Percentiles rank a stretch among this genome's conserved stretches.
These are phyloP conservation scores for Yamadazyma atmosphaerica DNA, from an alignment of 1,139 yeast genomes.

Conservation along the genomic window DNA sequence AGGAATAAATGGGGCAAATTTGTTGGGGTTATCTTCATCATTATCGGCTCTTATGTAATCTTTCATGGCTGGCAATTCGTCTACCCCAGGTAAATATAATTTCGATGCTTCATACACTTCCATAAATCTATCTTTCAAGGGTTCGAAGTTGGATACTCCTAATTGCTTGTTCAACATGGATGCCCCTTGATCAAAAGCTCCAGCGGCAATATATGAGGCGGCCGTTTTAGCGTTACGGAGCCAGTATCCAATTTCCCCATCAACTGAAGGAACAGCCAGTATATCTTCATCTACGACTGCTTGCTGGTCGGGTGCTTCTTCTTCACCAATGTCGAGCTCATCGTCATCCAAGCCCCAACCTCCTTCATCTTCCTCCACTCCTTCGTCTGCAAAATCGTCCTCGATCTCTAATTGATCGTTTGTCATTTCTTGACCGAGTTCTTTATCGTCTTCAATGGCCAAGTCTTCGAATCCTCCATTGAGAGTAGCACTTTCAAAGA, in stretches of 20 bases:
- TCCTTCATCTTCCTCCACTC: slow-evolving; percentile 43
- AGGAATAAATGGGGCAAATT: slow-evolving; percentile 67
- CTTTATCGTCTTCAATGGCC: slow-evolving; percentile 46
- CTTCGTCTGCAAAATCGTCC: slow-evolving; percentile 54
- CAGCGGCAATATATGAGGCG: slow-evolving; percentile 93
- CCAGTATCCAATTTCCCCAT: slow-evolving; percentile 78
- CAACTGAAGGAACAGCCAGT: slow-evolving; percentile 29
- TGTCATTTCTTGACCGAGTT: slow-evolving; percentile 12
- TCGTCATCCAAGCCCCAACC: slow-evolving; percentile 34
- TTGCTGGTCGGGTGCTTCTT: slow-evolving; percentile 29
- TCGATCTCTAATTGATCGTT: slow-evolving; percentile 29
- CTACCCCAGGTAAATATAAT: slow-evolving; percentile 71
- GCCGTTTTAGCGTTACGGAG: slow-evolving; percentile 86
- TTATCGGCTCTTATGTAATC: slow-evolving; percentile 66
- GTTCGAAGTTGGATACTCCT: slow-evolving; percentile 85
- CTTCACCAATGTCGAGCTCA: slow-evolving; percentile 26
- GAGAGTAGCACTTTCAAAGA: slow-evolving; percentile 79
- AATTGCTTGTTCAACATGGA: slow-evolving; percentile 86
- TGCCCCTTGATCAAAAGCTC: slow-evolving; percentile 95
- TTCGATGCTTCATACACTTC: slow-evolving; percentile 82
- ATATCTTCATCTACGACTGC: slow-evolving; percentile 16
- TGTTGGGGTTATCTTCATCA: slow-evolving; percentile 57
- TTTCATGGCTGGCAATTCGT: slow-evolving; percentile 66
- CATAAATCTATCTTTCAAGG: slow-evolving; percentile 77
- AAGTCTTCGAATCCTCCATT: slow-evolving; percentile 73